Percentiles rank a stretch among this genome's conserved stretches.
These are phyloP conservation scores for Acephala macrosclerotiorum DNA, from an alignment of 2,329 filamentous ascomycete genomes.

Conservation along the genomic window DNA sequence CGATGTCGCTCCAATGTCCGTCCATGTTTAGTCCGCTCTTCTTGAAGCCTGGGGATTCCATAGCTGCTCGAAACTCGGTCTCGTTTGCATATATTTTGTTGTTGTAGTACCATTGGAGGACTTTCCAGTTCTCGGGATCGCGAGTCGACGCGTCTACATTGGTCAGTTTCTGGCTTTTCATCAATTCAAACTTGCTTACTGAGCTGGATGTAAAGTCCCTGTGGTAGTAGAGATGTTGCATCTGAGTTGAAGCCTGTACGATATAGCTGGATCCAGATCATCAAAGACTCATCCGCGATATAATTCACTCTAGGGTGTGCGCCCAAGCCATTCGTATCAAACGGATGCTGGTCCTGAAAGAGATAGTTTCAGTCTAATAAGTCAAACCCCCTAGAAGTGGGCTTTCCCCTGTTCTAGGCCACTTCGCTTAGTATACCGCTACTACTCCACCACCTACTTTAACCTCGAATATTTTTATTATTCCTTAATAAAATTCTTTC, in stretches of 20 bases:
- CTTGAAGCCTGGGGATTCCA: constrained; percentile 24
- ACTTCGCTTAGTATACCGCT: too few relatives aligned
- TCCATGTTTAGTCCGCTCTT: constrained; percentile 23
- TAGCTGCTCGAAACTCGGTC: constrained; percentile 53
- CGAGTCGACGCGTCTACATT: constrained; percentile 58
- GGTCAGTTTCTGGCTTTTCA: constrained; percentile 35
- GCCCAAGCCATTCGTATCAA: background rate
- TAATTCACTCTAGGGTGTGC: background rate
- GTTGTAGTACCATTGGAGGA: constrained; percentile 62
- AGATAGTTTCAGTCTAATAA: background rate
- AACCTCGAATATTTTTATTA: too few relatives aligned
- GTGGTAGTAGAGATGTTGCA: constrained; percentile 6
- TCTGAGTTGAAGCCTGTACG: constrained; percentile 3
- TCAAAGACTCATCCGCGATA: background rate
- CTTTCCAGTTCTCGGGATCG: constrained; percentile 57
- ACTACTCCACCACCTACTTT: too few relatives aligned
- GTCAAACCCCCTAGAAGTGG: too few relatives aligned
- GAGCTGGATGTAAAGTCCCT: constrained; percentile 27
- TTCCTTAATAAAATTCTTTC: too few relatives aligned
- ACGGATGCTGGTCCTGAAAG: background rate
- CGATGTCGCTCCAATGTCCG: constrained; percentile 28
- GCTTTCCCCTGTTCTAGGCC: too few relatives aligned
- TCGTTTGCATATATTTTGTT: constrained; percentile 59
- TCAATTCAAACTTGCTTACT: constrained; percentile 51
- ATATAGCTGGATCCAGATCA: constrained; percentile 11